Evolutionary conservation across 805 yeast species (phyloP), one percentile per base, ranked within the genome.

Genomic region (Tanozyma kutaoensis): DNA sequence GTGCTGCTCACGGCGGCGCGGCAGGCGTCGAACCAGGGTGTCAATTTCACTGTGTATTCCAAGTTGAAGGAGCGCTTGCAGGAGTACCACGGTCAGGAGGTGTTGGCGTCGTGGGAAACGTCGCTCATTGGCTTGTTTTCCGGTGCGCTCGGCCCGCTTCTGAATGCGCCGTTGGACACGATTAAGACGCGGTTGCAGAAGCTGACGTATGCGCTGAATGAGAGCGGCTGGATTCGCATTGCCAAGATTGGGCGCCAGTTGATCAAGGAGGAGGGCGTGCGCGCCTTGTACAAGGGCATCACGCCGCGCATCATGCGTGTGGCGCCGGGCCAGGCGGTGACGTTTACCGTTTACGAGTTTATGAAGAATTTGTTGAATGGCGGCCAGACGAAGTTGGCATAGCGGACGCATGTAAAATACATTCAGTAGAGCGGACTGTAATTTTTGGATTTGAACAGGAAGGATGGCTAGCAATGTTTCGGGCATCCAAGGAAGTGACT

Each of bases 241-340:
- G 55, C 66, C 21, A 69, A 86, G 50, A 88, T 91, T 45, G 82
- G 93, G 33, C 59, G 61, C 25, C 86, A 76, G 45, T 67, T 88
- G 53, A 61, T 86, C 39, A 75, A 73, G 49, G 93, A 84, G 61
- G 95, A 85, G 58, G 98, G 98, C 29, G 43, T 48, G 22, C 51
- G 51, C 30, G 66, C 66, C 12, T 69, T 88, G 51, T 88, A 88
- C 65, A 82, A 88, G 51, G 98, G 98, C 60, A 88, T 88, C 49
- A 85, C 96, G 14, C 98, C 98, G 42, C 77, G 98, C 62, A 88
- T 88, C 42, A 86, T 88, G 93, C 78, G 98, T 61, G 98, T 88
- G 28, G 98, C 98, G 9, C 96, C 98, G 14, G 98, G 98, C 35
- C 98, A 88, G 60, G 96, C 97, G 30, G 97, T 88, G 31, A 91